These are phyloP conservation scores for Sphagnum tenellum DNA, from an alignment of 225 moss, liverwort and hornwort genomes.

Conservation along the genomic window DNA sequence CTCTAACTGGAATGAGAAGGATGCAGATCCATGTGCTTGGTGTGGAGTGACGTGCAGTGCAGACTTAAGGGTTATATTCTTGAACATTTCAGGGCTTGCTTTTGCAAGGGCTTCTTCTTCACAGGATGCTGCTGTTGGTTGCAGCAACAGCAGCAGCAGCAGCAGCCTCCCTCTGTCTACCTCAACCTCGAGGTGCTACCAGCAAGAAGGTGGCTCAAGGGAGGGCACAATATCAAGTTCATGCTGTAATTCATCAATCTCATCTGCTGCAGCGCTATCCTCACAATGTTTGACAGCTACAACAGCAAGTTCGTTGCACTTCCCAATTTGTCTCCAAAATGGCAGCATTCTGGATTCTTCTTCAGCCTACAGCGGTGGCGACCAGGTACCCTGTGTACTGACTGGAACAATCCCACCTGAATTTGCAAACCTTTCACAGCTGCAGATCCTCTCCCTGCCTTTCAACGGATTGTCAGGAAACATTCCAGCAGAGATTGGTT, in stretches of 20 bases:
- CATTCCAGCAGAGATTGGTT: conserved; percentile 43
- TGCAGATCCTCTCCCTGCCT: conserved; percentile 37
- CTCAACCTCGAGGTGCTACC: conserved; percentile 9
- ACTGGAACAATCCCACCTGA: conserved; percentile 43
- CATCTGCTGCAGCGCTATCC: conserved; percentile 1
- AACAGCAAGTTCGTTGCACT: conserved; percentile 1
- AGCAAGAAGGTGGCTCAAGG: conserved; percentile 14
- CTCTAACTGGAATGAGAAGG: conserved; percentile 59
- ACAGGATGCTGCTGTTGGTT: background rate
- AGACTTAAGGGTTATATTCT: conserved; percentile 42
- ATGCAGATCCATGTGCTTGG: conserved; percentile 74
- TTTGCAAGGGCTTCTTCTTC: conserved; percentile 3
- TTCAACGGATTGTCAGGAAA: conserved; percentile 43
- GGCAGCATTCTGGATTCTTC: conserved; percentile 21
- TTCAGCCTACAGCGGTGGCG: conserved; percentile 9
- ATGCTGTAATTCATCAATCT: conserved; percentile 1
- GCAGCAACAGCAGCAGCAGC: conserved; percentile 7
- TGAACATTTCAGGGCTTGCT: conserved; percentile 38
- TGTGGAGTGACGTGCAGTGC: conserved; percentile 71
- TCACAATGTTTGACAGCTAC: conserved; percentile 1
- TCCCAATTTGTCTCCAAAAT: conserved; percentile 37
- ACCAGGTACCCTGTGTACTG: conserved; percentile 31
- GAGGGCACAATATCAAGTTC: conserved; percentile 19
- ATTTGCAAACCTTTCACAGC: conserved; percentile 64
- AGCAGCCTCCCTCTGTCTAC: conserved; percentile 4